Base-by-base conservation (phyloP, 2,329 filamentous ascomycete species). In the Dendryphion nanum region DNA sequence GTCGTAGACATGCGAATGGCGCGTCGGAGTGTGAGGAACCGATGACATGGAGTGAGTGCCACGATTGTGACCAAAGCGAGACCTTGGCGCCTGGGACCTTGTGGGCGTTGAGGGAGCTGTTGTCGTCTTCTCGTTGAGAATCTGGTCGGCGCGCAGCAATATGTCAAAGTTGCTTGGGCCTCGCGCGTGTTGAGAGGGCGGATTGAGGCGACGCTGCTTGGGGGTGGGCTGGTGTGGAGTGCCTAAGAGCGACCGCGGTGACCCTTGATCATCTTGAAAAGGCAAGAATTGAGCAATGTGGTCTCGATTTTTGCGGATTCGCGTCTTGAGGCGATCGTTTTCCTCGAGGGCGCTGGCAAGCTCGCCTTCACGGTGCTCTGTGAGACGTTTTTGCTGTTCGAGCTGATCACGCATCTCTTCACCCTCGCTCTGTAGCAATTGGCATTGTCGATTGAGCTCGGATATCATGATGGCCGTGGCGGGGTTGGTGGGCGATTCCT, bases 281-380 rank as follows among this genome's bases (percentile, higher is more conserved):
- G 62, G 59, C n/a, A 67, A 45, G 19, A 67, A 55, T 3, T 62
- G 61, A 41, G 87, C 86, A 53, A 95, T 82, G 57, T 95, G 89
- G 59, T 94, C 86, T 45, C 91, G 77, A 59, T 95, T 95, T 62
- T 95, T 88, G 29, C 86, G 81, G 47, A 97, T 95, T 15, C 91
- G 83, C 45, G 83, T 86, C 41, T 90, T 79, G 35, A 96, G 74
- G 61, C 87, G 77, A 26, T 82, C 75, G 38, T 89, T 86, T 57
- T 93, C 85, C 54, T 95, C 88, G 2, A 73, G 65, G n/a, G 95
- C 69, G 36, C 74, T 73, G 5, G 79, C 74, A 14, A 85, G 79
- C 55, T 89, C 83, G 46, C 86, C 84, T 42, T 88, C 85, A 52
- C 89, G 85, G 47, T 86, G 79, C 54, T 86, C 81, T 37, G 95